A percentile compares a stretch with the other conserved stretches of the same genome.
These are phyloP conservation scores for Coemansia sp. DNA, from an alignment of 192 early-diverging fungal genomes.

Conservation along the genomic window DNA sequence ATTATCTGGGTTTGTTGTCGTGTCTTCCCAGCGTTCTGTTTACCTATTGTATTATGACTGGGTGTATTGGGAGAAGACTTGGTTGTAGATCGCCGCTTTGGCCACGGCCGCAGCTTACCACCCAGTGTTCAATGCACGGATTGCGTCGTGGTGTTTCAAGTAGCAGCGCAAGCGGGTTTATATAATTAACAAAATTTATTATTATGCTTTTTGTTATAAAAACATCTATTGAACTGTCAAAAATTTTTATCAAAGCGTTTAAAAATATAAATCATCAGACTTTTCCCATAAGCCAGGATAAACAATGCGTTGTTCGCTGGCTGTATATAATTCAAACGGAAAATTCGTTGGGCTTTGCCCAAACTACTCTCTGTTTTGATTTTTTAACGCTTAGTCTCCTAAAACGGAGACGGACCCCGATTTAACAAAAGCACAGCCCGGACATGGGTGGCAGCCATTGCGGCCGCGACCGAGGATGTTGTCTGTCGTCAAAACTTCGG, in stretches of 20 bases:
- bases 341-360: neutral
- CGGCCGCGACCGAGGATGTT: constrained; percentile 41
- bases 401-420: constrained; percentile 45
- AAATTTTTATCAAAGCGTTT: too few relatives aligned
- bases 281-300: neutral
- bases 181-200: neutral
- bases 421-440: constrained; percentile 56
- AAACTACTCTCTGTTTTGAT: neutral
- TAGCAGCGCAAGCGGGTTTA: constrained; percentile 2
- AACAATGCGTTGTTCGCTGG: too few relatives aligned
- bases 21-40: constrained; percentile 48
- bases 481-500: constrained; percentile 57
- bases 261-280: neutral
- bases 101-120: constrained; percentile 6
- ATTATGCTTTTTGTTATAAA: too few relatives aligned
- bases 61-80: constrained; percentile 41
- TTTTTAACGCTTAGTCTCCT: constrained; percentile 52
- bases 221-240: too few relatives aligned
- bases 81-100: constrained; percentile 31
- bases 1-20: constrained; percentile 42
- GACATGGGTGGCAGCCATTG: constrained; percentile 29
- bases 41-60: constrained; percentile 51
- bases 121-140: neutral
- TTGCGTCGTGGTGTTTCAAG: constrained; percentile 4
- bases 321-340: neutral